Evolutionary conservation across 192 early-diverging fungal species (phyloP).

Genomic region (Coemansia interrupta): DNA sequence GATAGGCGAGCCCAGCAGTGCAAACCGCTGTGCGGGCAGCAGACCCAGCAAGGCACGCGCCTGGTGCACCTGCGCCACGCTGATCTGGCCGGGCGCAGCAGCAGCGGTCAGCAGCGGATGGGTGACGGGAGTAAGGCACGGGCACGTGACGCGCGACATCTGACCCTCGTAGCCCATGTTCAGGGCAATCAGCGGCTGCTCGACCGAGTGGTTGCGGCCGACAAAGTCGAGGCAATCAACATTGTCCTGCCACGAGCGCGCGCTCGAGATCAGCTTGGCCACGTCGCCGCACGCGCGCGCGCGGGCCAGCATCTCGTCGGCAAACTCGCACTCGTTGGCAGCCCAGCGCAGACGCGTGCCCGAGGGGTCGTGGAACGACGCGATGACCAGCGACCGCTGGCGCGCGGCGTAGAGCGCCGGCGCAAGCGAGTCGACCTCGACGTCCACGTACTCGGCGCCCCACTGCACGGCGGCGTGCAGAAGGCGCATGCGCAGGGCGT

Average conservation of each 20-base stretch:
- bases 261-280: conserved; percentile 87
- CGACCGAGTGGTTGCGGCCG: conserved; percentile 36
- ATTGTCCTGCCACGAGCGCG: conserved; percentile 76
- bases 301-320: conserved; percentile 35
- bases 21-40: conserved; percentile 65
- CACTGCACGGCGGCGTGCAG: conserved; percentile 68
- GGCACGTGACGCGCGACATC: conserved; percentile 84
- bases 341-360: conserved; percentile 51
- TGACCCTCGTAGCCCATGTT: conserved; percentile 94
- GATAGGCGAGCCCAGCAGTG: conserved; percentile 89
- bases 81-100: conserved; percentile 94
- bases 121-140: conserved; percentile 91
- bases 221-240: conserved; percentile 73
- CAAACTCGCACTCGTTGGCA: conserved; percentile 29
- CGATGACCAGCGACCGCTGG: conserved; percentile 66
- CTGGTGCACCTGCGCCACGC: conserved; percentile 71
- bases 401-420: conserved; percentile 24
- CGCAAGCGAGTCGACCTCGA: conserved; percentile 59
- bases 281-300: conserved; percentile 73
- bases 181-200: conserved; percentile 77
- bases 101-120: conserved; percentile 71
- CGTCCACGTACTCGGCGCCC: conserved; percentile 93
- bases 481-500: conserved; percentile 61
- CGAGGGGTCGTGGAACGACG: conserved; percentile 83
- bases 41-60: conserved; percentile 69